These are phyloP conservation scores for Pilasporangium apinafurcum DNA, from an alignment of 352 stramenopile species.

Conservation along the genomic window DNA sequence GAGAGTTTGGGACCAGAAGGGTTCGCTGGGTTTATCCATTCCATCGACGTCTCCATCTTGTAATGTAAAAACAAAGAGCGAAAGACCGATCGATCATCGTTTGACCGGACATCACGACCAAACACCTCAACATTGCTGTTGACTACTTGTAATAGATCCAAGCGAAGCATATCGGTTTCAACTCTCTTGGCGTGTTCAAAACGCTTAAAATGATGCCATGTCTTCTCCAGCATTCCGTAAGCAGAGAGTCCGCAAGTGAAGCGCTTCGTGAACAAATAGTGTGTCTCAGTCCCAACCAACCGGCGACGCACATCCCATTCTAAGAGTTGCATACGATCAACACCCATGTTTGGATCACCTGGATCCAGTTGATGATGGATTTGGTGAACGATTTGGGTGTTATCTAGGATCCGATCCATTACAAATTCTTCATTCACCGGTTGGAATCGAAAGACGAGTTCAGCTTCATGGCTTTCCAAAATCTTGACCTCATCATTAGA, in stretches of 20 bases:
- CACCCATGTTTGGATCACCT: conserved; percentile 11
- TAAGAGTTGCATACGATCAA: no score
- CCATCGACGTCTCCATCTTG: conserved; percentile 23
- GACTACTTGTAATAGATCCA: conserved; percentile 40
- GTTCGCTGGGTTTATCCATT: no score
- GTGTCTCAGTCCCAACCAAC: conserved; percentile 20
- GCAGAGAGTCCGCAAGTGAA: conserved; percentile 30
- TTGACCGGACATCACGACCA: conserved; percentile 31
- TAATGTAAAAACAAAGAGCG: conserved; percentile 38
- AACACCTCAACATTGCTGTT: conserved; percentile 31
- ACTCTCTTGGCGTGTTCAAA: conserved; percentile 29
- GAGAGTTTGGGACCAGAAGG: no score
- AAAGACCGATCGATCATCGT: conserved; percentile 31
- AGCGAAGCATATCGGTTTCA: conserved; percentile 36
- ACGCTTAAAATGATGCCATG: conserved; percentile 28
- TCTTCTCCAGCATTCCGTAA: conserved; percentile 22
- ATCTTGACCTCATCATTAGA: no score
- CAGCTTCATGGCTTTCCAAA: no score
- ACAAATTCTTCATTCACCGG: conserved; percentile 19
- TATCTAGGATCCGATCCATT: conserved; percentile 28
- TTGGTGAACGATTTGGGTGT: conserved; percentile 15
- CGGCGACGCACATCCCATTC: conserved; percentile 31
- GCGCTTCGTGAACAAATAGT: conserved; percentile 30
- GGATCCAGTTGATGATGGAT: conserved; percentile 25
- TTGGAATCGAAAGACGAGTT: conserved; percentile 36